Percentiles rank a stretch among this genome's conserved stretches.
These are phyloP conservation scores for Fagopyrum homotropicum DNA, from an alignment of 148 eudicot genomes.

Conservation along the genomic window DNA sequence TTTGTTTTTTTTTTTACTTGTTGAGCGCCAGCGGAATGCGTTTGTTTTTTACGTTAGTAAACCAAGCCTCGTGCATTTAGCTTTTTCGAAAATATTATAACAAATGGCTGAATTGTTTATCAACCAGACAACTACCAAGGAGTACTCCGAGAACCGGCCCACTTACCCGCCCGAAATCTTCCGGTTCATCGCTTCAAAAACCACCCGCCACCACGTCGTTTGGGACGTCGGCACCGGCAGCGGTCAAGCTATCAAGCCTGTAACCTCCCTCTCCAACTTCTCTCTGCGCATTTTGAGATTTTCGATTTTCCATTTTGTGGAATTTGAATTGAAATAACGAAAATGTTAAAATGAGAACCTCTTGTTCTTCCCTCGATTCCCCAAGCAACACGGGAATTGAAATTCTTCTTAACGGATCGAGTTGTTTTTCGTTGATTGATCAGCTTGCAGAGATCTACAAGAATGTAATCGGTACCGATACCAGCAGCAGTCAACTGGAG, in stretches of 20 bases:
- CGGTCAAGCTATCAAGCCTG: constrained; percentile 69
- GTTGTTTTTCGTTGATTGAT: not conserved
- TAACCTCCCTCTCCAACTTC: constrained; percentile 17
- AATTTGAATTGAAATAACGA: not conserved
- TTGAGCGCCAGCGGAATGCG: too few relatives aligned
- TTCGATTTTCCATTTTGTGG: not conserved
- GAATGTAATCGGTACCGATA: constrained; percentile 74
- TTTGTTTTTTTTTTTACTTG: too few relatives aligned
- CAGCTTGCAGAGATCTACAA: constrained; percentile 55
- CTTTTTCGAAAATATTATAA: too few relatives aligned
- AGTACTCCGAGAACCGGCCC: constrained; percentile 41
- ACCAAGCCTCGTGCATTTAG: too few relatives aligned
- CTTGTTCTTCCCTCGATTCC: not conserved
- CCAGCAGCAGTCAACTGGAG: constrained; percentile 67
- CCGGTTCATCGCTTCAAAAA: constrained; percentile 63
- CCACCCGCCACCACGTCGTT: constrained; percentile 40
- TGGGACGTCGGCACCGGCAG: constrained; percentile 57
- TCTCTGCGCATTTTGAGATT: not conserved
- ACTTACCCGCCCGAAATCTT: constrained; percentile 54
- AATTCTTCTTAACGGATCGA: too few relatives aligned
- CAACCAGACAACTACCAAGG: constrained; percentile 38
- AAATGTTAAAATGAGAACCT: not conserved
- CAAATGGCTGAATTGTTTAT: constrained; percentile 51
- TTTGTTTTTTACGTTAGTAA: too few relatives aligned
- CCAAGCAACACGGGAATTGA: not conserved